phyloP scores from a whole-genome alignment of 2,329 filamentous ascomycete species.

The Periconia sp. region DNA sequence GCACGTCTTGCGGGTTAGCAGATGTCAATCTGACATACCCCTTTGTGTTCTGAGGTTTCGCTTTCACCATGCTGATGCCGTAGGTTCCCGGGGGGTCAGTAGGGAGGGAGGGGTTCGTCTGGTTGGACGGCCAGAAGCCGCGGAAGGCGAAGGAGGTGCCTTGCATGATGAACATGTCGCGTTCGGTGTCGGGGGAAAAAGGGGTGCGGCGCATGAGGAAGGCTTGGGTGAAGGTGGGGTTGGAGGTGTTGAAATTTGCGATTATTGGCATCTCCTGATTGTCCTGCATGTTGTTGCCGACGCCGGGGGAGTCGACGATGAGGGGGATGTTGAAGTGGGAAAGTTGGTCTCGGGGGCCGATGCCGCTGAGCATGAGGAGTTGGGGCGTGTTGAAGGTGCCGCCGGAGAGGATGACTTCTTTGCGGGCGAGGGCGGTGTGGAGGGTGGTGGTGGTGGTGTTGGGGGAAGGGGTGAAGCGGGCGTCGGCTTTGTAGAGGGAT shows the following conservation, averaged over 20 bases:
- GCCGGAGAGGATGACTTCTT: conserved; percentile 24
- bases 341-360: conserved; percentile 59
- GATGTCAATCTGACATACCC: conserved; percentile 63
- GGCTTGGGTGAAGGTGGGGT: conserved; percentile 14
- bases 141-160: conserved; percentile 23
- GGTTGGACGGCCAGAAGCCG: conserved; percentile 26
- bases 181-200: conserved; percentile 19
- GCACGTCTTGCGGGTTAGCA: conserved; percentile 62
- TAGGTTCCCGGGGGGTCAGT: conserved; percentile 17
- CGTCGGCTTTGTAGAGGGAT: conserved; percentile 47
- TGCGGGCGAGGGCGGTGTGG: conserved; percentile 42
- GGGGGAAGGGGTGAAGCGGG: conserved; percentile 31
- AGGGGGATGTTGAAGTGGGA: conserved; percentile 54
- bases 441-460: conserved; percentile 26
- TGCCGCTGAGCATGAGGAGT: conserved; percentile 63
- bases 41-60: conserved; percentile 60
- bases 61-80: conserved; percentile 54
- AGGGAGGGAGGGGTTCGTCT: conserved; percentile 16
- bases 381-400: conserved; percentile 65
- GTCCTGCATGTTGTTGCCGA: conserved; percentile 66
- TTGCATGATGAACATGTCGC: conserved; percentile 29
- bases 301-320: conserved; percentile 52
- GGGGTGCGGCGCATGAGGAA: conserved; percentile 23
- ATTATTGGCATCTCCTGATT: conserved; percentile 53
- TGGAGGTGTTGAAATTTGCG: conserved; percentile 7